Conservation (phyloP, 805 yeast genomes). For the Wickerhamia fluorescens region DNA sequence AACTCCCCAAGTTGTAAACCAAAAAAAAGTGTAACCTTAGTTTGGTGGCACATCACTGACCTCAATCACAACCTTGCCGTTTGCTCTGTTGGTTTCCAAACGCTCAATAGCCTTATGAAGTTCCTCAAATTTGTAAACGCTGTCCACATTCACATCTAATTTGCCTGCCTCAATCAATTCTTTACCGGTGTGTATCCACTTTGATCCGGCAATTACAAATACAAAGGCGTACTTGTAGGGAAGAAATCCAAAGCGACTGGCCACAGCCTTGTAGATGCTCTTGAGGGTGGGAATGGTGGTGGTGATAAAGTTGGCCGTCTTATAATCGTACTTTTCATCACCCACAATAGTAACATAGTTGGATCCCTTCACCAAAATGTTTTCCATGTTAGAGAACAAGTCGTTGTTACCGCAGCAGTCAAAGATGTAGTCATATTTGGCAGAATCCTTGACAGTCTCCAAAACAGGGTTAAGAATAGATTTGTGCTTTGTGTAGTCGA, state of each 20-base stretch:
- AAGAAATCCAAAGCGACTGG: constrained; percentile 12
- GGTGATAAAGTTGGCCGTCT: constrained; percentile 1
- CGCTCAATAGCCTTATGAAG: constrained; percentile 44
- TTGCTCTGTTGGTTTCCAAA: constrained; percentile 41
- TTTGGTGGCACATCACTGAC: no score
- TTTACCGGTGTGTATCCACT: constrained; percentile 11
- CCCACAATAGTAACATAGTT: constrained; percentile 53
- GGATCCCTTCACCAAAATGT: constrained; percentile 43
- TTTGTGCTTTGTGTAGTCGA: constrained; percentile 49
- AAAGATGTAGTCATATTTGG: constrained; percentile 50
- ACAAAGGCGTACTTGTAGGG: constrained; percentile 23
- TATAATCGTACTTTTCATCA: constrained; percentile 38
- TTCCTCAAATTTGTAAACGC: constrained; percentile 43
- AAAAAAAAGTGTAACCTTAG: no score
- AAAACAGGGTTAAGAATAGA: constrained; percentile 23
- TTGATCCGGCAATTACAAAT: constrained; percentile 5
- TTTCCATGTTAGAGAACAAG: constrained; percentile 36
- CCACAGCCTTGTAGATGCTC: not conserved
- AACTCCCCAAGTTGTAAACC: no score
- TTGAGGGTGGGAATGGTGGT: not conserved
- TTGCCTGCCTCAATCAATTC: constrained; percentile 41
- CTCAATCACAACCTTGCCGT: constrained; percentile 60
- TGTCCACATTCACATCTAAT: constrained; percentile 45
- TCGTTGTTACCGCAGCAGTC: constrained; percentile 61
- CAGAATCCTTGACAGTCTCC: constrained; percentile 24